phyloP scores from a whole-genome alignment of 139 green algal genomes.

The Chlorella sp. region DNA sequence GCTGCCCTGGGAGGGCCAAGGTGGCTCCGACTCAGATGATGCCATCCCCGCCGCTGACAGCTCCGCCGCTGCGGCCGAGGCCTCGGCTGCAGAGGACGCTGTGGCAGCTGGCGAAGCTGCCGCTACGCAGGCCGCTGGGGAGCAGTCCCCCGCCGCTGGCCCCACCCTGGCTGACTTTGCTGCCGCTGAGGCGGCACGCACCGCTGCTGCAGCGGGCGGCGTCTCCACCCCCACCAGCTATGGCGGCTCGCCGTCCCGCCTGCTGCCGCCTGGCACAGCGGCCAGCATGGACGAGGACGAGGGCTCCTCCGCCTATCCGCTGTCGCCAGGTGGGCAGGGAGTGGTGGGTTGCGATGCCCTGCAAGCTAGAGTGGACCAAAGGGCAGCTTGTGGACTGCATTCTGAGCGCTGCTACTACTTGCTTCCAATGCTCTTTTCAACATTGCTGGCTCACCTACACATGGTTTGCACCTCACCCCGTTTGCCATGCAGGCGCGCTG shows the following conservation, averaged over 20 bases:
- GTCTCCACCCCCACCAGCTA: too few relatives aligned
- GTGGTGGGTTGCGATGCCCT: not conserved
- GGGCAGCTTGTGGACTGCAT: not conserved
- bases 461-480: too few relatives aligned
- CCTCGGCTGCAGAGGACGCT: not conserved
- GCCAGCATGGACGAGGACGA: slow-evolving; percentile 6
- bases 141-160: not conserved
- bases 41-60: not conserved
- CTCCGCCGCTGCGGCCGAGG: not conserved
- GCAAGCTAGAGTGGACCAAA: not conserved
- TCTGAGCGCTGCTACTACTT: not conserved
- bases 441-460: too few relatives aligned
- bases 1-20: slow-evolving; percentile 24
- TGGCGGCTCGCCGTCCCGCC: too few relatives aligned
- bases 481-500: slow-evolving; percentile 1
- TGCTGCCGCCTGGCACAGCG: not conserved
- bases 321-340: slow-evolving; percentile 4
- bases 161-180: slow-evolving; percentile 4
- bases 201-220: too few relatives aligned
- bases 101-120: not conserved
- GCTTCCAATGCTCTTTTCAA: not conserved
- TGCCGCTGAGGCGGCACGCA: not conserved
- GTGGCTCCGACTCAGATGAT: not conserved
- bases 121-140: not conserved
- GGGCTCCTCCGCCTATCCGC: not conserved